phyloP scores from a whole-genome alignment of 306 rosid species.

The Styphnolobium japonicum region DNA sequence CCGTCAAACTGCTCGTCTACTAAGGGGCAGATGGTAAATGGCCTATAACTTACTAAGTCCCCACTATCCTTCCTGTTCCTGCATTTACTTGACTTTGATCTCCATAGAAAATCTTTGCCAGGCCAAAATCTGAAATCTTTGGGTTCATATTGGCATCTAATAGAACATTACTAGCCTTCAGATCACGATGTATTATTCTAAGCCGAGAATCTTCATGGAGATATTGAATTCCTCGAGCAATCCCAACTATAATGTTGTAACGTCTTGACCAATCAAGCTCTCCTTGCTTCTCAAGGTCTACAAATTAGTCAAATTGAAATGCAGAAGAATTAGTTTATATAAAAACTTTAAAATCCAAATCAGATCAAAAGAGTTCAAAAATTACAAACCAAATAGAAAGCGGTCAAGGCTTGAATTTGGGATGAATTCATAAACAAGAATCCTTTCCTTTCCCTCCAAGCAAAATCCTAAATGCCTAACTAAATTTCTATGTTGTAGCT shows the following conservation, averaged over 20 bases:
- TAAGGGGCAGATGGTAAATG: not conserved
- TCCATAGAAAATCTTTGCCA: constrained; percentile 40
- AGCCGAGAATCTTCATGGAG: constrained; percentile 57
- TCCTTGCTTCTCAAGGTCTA: constrained; percentile 22
- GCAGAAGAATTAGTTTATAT: not conserved
- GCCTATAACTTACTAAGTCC: constrained; percentile 50
- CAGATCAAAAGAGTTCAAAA: not conserved
- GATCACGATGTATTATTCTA: constrained; percentile 51
- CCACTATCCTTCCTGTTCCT: constrained; percentile 37
- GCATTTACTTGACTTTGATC: constrained; percentile 36
- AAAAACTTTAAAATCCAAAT: not conserved
- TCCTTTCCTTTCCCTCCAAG: constrained; percentile 35
- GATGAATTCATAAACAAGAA: constrained; percentile 47
- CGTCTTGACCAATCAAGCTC: constrained; percentile 45
- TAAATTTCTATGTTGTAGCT: constrained; percentile 51
- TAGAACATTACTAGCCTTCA: constrained; percentile 52
- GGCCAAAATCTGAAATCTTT: constrained; percentile 63
- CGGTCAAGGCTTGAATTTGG: constrained; percentile 43
- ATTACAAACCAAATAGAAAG: constrained; percentile 38
- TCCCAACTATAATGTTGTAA: constrained; percentile 36
- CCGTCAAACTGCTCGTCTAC: not conserved
- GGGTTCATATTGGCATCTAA: constrained; percentile 46
- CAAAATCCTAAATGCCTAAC: constrained; percentile 48
- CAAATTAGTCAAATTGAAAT: not conserved
- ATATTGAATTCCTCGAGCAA: constrained; percentile 48